Base-by-base conservation (phyloP, 371 early-diverging fungal genomes). In the Mortierella sp. region DNA sequence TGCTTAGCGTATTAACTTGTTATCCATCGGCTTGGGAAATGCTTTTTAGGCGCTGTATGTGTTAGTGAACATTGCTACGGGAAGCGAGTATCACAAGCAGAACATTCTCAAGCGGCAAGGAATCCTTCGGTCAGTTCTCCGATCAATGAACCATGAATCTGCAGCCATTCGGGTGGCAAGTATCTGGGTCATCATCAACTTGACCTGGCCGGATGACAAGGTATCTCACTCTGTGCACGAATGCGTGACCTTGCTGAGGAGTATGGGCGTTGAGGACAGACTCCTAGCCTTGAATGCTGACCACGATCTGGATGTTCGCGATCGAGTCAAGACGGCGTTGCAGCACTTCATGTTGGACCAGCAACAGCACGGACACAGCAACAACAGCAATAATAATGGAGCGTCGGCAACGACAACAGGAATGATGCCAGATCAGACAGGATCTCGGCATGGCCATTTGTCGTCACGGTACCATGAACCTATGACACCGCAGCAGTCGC, bases 121-220 rank as follows among this genome's bases (percentile, higher is more conserved):
- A 5, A 92, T 96, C 69, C 82, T 95, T 40, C 87, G 83, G 53
- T 88, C 85, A 26, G 90, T 95, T 6, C 87, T 92, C 44, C 83
- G 83, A 26, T 89, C 91, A 77, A 90, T 96, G 95, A 83, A 81
- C 5, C 95, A 96, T 81, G 88, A 90, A 3, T 87, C 90, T 37
- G 82, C 92, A n/a, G 71, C 88, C 16, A 91, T 97, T 26, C 94
- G 96, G n/a, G 89, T 93, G 0, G 95, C 94, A 2, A 91, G 96
- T 28, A 88, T 92, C 19, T 97, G 96, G 97, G 93, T 93, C 80
- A 88, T 96, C 40, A 95, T 96, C 69, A 97, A 97, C 82, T 89
- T 96, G 83, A 95, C 95, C 6, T 96, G 96, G 94, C 82, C 88
- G 0, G 95, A 96, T 19, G 95, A 95, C 31, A 88, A 88, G 11